phyloP scores from a whole-genome alignment of 2,329 filamentous ascomycete species.

The Diplodia mutila region DNA sequence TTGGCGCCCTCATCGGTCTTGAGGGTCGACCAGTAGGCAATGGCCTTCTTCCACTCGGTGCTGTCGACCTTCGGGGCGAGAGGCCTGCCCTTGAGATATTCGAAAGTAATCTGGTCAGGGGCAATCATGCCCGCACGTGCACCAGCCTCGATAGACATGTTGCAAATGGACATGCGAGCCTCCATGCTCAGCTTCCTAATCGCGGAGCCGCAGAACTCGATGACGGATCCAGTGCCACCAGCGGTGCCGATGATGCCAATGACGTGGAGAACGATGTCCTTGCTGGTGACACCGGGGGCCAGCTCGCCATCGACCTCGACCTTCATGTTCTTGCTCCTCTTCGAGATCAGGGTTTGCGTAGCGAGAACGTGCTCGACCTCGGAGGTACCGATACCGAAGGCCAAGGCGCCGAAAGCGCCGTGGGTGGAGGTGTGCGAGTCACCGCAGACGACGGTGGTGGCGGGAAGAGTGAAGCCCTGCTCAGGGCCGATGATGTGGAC shows the following conservation, averaged over 20 bases:
- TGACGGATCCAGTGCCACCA: slow-evolving; percentile 90
- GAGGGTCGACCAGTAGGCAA: slow-evolving; percentile 84
- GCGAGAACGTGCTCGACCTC: slow-evolving; percentile 98
- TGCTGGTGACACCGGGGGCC: slow-evolving; percentile 88
- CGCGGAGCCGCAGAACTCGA: slow-evolving; percentile 95
- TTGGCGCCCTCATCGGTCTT: slow-evolving; percentile 85
- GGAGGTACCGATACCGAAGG: slow-evolving; percentile 96
- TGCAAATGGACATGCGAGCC: slow-evolving; percentile 98
- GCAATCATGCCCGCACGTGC: slow-evolving; percentile 96
- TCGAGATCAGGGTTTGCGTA: slow-evolving; percentile 92
- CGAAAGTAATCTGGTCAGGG: slow-evolving; percentile 90
- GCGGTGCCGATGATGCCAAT: slow-evolving; percentile 95
- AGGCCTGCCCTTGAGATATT: slow-evolving; percentile 90
- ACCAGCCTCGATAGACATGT: slow-evolving; percentile 98
- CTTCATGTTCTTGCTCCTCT: slow-evolving; percentile 97
- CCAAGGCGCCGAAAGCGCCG: slow-evolving; percentile 91
- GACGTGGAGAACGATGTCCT: slow-evolving; percentile 90
- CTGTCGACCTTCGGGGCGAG: slow-evolving; percentile 84
- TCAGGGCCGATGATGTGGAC: slow-evolving; percentile 98
- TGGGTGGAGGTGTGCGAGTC: slow-evolving; percentile 98
- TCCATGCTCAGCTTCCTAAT: slow-evolving; percentile 92
- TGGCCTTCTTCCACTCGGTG: slow-evolving; percentile 85
- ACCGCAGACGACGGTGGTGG: slow-evolving; percentile 95
- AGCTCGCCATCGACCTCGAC: slow-evolving; percentile 93
- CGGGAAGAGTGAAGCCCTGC: slow-evolving; percentile 96